Conservation (phyloP, 192 early-diverging fungal species). For the Coemansia sp. region DNA sequence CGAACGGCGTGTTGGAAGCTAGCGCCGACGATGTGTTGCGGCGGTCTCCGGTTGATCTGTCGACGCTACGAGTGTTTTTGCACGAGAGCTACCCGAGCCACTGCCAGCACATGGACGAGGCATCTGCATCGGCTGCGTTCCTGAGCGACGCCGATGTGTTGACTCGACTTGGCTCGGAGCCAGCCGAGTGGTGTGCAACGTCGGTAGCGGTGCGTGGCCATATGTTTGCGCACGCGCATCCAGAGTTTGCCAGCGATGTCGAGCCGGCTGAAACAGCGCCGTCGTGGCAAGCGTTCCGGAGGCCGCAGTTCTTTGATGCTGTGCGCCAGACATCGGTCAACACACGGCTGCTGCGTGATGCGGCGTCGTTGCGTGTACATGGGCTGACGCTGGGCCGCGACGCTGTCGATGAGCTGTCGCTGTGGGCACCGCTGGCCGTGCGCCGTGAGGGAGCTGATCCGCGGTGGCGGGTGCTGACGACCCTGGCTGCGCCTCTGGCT, state of each 20-base stretch:
- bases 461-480: not conserved
- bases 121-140: conserved; percentile 46
- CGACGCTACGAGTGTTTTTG: conserved; percentile 57
- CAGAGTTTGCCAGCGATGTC: not conserved
- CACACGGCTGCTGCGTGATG: conserved; percentile 7
- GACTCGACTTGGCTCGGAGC: not conserved
- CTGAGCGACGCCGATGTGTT: conserved; percentile 58
- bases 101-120: conserved; percentile 54
- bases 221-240: conserved; percentile 32
- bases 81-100: conserved; percentile 62
- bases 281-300: conserved; percentile 23
- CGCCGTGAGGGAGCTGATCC: not conserved
- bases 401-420: conserved; percentile 22
- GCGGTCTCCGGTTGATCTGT: conserved; percentile 56
- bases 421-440: conserved; percentile 22
- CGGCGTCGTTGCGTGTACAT: conserved; percentile 13
- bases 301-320: conserved; percentile 39
- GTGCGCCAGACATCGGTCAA: conserved; percentile 14
- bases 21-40: conserved; percentile 50
- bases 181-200: conserved; percentile 3
- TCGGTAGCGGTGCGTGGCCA: conserved; percentile 24
- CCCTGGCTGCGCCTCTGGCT: not conserved
- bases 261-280: not conserved
- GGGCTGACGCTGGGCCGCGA: conserved; percentile 10
- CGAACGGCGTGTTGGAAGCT: conserved; percentile 32